Percentiles rank a stretch among this genome's conserved stretches.
These are phyloP conservation scores for Durio zibethinus DNA, from an alignment of 345 rosid species.

Conservation along the genomic window DNA sequence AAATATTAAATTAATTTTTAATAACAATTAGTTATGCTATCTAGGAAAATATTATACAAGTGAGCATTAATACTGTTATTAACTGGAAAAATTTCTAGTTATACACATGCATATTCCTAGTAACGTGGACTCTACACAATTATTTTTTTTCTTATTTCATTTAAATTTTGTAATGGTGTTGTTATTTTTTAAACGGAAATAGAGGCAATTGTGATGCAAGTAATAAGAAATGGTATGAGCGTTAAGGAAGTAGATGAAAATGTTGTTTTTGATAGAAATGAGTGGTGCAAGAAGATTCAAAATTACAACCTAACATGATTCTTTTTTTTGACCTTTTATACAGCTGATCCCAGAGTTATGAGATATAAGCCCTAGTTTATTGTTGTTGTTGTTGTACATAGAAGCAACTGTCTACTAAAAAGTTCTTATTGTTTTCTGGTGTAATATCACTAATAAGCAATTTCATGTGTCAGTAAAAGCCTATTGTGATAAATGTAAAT, in stretches of 20 bases:
- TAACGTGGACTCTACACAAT: not conserved
- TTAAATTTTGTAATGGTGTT: not conserved
- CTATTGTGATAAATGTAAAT: not conserved
- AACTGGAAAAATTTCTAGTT: not conserved
- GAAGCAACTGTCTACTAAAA: not conserved
- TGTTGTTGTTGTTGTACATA: no score
- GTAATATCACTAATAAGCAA: no score
- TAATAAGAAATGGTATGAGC: no score
- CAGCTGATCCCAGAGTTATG: no score
- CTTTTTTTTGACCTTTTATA: no score
- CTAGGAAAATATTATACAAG: not conserved
- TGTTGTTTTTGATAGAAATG: no score
- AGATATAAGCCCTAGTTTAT: no score
- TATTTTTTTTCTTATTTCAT: not conserved
- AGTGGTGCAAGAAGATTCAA: no score
- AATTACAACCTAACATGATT: no score
- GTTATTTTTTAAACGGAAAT: not conserved
- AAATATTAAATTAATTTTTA: not conserved
- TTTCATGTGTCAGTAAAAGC: not conserved
- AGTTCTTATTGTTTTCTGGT: no score
- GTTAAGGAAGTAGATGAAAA: no score
- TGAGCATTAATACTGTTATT: not conserved
- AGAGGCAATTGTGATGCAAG: no score
- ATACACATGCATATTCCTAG: not conserved
- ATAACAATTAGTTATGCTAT: not conserved